Base-by-base conservation (phyloP, 2,329 filamentous ascomycete species). In the Leptographium procerum region DNA sequence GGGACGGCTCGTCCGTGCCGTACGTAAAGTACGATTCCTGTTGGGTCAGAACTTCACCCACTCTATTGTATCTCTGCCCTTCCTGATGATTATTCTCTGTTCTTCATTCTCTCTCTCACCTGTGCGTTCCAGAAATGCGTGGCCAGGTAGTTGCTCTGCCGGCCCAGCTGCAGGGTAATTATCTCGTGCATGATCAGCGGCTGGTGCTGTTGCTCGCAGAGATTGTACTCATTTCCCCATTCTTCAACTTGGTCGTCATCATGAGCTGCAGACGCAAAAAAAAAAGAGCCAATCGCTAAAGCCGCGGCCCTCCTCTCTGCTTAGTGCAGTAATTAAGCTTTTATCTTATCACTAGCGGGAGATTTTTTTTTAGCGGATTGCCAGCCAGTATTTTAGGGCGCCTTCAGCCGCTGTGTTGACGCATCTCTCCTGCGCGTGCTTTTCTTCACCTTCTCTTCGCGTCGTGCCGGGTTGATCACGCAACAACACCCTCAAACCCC, bases 21-120 rank as follows among this genome's bases (percentile, higher is more conserved):
- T 96, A 97, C 16, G 91, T 96, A 69, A 97, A 97, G 73, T 99
- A 99, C 1, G 92, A 96, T 77, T 99, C 94, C 88, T 96, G n/a
- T 2, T 14, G 24, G 2, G 52, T 54, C 16, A 43, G 26, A 36
- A n/a, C 34, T 28, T 31, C 28, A 24, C n/a, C n/a, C n/a, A n/a
- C 11, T 34, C 14, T 33, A n/a, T 34, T 31, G 1, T 29, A 29
- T 16, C 28, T 29, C 24, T 50, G 13, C 24, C 28, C 13, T 50
- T 29, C 11, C 19, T 19, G 28, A 14, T 33, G 28, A 28, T n/a
- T 28, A 33, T 54, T 6, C 14, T 33, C 26, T n/a, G 3, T 16
- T 55, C 26, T 47, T 31, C 24, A 3, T n/a, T n/a, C 22, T n/a
- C 28, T 22, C 29, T 31, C 68, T 62, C 67, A 89, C 89, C 77